phyloP scores from a whole-genome alignment of 2,329 filamentous ascomycete genomes.

The Pestalotiopsis sp. region DNA sequence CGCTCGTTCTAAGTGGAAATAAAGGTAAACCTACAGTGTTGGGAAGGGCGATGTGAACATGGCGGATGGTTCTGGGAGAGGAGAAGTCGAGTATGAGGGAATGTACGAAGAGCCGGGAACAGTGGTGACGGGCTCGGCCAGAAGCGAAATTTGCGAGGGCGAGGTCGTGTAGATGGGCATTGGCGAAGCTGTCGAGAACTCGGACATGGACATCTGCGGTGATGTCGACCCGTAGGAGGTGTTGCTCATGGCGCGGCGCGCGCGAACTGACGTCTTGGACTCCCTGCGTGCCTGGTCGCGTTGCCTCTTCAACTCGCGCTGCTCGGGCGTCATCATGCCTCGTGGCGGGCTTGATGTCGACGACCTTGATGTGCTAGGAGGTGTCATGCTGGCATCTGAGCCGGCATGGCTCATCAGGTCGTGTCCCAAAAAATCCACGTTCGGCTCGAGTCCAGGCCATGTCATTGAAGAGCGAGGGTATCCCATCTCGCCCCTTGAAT shows the following conservation, averaged over 20 bases:
- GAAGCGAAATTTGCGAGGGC: constrained; percentile 51
- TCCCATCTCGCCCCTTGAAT: constrained; percentile 54
- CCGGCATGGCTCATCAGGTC: constrained; percentile 45
- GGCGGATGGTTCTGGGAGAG: constrained; percentile 44
- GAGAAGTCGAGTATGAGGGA: constrained; percentile 48
- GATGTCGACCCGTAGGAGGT: constrained; percentile 38
- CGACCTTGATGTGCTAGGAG: constrained; percentile 52
- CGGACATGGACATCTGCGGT: constrained; percentile 45
- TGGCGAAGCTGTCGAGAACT: constrained; percentile 41
- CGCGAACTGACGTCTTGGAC: constrained; percentile 54
- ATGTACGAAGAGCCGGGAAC: constrained; percentile 48
- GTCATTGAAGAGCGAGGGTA: constrained; percentile 48
- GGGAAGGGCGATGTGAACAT: constrained; percentile 33
- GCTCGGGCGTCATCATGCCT: constrained; percentile 56
- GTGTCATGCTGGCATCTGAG: constrained; percentile 55
- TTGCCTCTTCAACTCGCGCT: constrained; percentile 64
- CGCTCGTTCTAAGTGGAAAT: neutral
- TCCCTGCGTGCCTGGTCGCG: constrained; percentile 61
- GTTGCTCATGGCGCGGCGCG: constrained; percentile 53
- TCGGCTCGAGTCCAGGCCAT: constrained; percentile 50
- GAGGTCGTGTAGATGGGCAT: constrained; percentile 56
- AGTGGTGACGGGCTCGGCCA: constrained; percentile 50
- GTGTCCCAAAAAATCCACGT: constrained; percentile 41
- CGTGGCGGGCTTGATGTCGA: constrained; percentile 61
- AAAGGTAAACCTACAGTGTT: constrained; percentile 22